phyloP scores from a whole-genome alignment of 2,329 filamentous ascomycete species.

The Curvularia eragrostidis region DNA sequence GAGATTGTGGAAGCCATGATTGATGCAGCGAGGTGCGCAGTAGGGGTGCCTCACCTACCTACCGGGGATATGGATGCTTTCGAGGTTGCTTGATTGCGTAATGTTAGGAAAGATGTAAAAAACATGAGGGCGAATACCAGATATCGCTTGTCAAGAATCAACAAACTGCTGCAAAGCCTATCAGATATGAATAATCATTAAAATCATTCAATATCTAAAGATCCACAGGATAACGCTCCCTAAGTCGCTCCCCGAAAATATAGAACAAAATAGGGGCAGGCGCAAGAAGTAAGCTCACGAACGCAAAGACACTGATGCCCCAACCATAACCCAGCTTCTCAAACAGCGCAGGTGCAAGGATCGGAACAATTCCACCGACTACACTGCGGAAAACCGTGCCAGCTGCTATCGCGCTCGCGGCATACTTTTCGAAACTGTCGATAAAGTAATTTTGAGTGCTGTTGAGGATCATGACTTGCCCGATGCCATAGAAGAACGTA shows the following conservation, averaged over 20 bases:
- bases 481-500: conserved; percentile 59
- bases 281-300: conserved; percentile 53
- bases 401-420: conserved; percentile 59
- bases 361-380: conserved; percentile 56
- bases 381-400: conserved; percentile 57
- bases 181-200: not conserved
- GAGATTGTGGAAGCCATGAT: conserved; percentile 41
- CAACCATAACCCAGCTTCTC: conserved; percentile 57
- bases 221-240: conserved; percentile 51
- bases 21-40: conserved; percentile 31
- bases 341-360: conserved; percentile 55
- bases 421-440: conserved; percentile 59
- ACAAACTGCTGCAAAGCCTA: not conserved
- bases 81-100: conserved; percentile 22
- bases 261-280: conserved; percentile 60
- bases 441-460: conserved; percentile 63
- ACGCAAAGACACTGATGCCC: conserved; percentile 59
- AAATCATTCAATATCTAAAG: conserved; percentile 13
- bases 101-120: not conserved
- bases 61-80: conserved; percentile 45
- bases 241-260: conserved; percentile 54
- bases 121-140: not conserved
- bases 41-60: conserved; percentile 33
- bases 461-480: conserved; percentile 62
- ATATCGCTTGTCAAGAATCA: not conserved